Conservation (phyloP, 208 protist species). For the Trypanosoma caninum region DNA sequence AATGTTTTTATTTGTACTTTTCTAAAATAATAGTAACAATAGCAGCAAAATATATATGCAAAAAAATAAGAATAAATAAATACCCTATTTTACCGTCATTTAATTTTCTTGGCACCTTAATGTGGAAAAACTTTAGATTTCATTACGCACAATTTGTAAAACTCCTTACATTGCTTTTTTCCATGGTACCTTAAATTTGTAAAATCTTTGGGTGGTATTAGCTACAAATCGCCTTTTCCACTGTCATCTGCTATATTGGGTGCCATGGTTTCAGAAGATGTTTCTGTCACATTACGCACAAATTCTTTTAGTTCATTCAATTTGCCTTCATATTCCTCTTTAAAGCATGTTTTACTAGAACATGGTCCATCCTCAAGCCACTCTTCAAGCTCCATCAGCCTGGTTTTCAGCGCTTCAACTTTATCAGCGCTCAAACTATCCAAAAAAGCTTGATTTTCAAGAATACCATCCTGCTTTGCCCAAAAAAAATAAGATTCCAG, state of each 20-base stretch:
- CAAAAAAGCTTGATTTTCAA: constrained; percentile 39
- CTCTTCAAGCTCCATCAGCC: constrained; percentile 32
- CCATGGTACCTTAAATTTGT: background rate
- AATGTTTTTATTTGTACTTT: too few relatives aligned
- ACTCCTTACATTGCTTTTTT: too few relatives aligned
- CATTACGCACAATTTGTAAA: too few relatives aligned
- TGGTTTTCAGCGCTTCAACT: constrained; percentile 29
- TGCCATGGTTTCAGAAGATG: background rate
- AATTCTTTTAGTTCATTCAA: constrained; percentile 43
- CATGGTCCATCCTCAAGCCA: constrained; percentile 83
- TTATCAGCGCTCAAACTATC: constrained; percentile 16
- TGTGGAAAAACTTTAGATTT: too few relatives aligned
- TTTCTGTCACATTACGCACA: constrained; percentile 21
- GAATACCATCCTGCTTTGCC: constrained; percentile 58
- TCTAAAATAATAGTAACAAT: too few relatives aligned
- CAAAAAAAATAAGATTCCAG: constrained; percentile 82
- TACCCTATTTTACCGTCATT: too few relatives aligned
- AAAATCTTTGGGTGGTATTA: background rate
- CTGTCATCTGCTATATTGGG: constrained; percentile 5
- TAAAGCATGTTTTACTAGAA: constrained; percentile 47
- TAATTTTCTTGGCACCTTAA: too few relatives aligned
- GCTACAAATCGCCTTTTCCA: constrained; percentile 30
- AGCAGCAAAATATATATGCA: too few relatives aligned
- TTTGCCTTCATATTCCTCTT: constrained; percentile 46
- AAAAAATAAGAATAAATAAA: too few relatives aligned